phyloP scores from a whole-genome alignment of 2,329 filamentous ascomycete species.

The Aspergillus luchuensis region DNA sequence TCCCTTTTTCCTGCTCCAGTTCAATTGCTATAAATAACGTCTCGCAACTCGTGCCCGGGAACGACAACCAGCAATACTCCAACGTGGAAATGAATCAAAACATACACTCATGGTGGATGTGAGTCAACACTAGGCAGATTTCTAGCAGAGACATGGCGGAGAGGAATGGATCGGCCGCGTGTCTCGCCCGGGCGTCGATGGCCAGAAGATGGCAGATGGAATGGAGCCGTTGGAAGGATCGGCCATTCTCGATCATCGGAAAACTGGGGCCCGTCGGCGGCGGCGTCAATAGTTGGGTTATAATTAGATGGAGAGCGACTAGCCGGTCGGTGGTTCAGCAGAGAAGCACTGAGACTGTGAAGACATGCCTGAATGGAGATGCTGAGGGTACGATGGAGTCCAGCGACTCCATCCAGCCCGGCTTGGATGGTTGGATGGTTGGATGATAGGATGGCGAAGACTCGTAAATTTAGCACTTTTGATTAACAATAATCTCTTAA shows the following conservation, averaged over 20 bases:
- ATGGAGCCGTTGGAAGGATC: not conserved
- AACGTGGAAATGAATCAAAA: not conserved
- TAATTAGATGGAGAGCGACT: not conserved
- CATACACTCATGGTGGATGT: not conserved
- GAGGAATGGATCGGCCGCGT: constrained; percentile 8
- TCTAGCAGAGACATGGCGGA: not conserved
- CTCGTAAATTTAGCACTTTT: constrained; percentile 1
- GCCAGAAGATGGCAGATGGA: not conserved
- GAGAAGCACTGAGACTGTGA: too few species aligned
- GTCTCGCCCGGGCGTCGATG: not conserved
- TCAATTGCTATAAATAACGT: too few species aligned
- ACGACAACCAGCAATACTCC: too few species aligned
- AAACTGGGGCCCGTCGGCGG: constrained; percentile 9
- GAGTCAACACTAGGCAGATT: not conserved
- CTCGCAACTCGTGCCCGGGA: too few species aligned
- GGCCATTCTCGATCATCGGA: constrained; percentile 3
- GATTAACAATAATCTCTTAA: not conserved
- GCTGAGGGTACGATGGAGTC: not conserved
- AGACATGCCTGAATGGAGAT: too few species aligned
- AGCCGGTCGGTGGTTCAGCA: too few species aligned
- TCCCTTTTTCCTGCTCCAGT: too few species aligned
- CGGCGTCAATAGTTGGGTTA: constrained; percentile 17
- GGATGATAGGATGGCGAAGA: not conserved
- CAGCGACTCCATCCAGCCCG: too few species aligned
- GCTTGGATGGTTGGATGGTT: not conserved